Conservation (phyloP, 352 stramenopile genomes). For the Elongisporangium undulatum region DNA sequence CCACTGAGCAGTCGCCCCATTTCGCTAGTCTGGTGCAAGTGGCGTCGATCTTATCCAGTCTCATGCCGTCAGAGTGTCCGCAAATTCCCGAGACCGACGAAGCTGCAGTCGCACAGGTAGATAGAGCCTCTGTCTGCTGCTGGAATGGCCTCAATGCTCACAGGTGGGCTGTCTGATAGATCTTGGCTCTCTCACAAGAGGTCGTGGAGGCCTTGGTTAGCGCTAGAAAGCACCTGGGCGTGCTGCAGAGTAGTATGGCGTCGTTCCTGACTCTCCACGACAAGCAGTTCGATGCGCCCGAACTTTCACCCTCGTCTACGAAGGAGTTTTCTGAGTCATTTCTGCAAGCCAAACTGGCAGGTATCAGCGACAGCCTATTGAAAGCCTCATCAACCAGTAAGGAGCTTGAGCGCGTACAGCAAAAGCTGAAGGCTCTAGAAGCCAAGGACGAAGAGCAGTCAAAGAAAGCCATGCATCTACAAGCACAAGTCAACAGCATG, state of each 20-base stretch:
- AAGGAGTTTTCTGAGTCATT: not conserved
- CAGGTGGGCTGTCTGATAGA: slow-evolving; percentile 2
- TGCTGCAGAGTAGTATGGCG: slow-evolving; percentile 11
- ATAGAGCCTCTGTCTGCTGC: not conserved
- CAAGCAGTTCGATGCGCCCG: slow-evolving; percentile 3
- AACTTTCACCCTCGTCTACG: not conserved
- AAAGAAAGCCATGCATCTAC: slow-evolving; percentile 24
- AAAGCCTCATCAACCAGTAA: slow-evolving; percentile 2
- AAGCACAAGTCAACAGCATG: slow-evolving; percentile 23
- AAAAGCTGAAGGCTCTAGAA: slow-evolving; percentile 10
- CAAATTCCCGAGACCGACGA: slow-evolving; percentile 10
- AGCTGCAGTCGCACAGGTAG: slow-evolving; percentile 15
- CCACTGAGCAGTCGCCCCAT: slow-evolving; percentile 1
- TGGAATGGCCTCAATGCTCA: not conserved
- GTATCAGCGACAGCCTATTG: slow-evolving; percentile 9
- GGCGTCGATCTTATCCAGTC: slow-evolving; percentile 8
- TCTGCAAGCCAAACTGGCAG: slow-evolving; percentile 7
- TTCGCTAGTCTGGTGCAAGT: slow-evolving; percentile 19
- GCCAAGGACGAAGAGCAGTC: slow-evolving; percentile 20
- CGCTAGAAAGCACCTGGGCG: not conserved
- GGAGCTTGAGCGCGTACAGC: slow-evolving; percentile 4
- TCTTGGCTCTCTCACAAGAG: slow-evolving; percentile 13
- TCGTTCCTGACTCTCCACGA: slow-evolving; percentile 26
- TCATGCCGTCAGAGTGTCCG: not conserved
- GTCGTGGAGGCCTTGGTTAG: slow-evolving; percentile 5